Evolutionary conservation across 768 basidiomycete species (phyloP), one percentile per base, ranked within the genome.

Genomic region (Boletus sensibilis): DNA sequence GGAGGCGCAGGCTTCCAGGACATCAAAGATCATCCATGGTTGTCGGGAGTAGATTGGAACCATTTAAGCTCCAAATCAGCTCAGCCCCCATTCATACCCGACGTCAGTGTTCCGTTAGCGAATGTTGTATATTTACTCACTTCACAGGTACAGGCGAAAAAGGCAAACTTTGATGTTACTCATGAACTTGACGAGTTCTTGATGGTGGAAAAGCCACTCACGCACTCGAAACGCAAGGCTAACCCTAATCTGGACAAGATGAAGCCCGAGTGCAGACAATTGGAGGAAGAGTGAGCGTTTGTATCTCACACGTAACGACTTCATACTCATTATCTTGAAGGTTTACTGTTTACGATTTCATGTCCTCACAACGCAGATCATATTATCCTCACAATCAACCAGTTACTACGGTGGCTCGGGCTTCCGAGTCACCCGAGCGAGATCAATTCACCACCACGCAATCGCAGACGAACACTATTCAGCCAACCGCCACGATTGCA

Each of bases 101-200:
- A 97, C 67, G 94, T 98, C 66, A 64, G 94, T 87, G 20, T 46
- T 25, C n/a, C 13, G 16, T 39, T 42, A 2, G 14, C 23, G 13
- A 20, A 37, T 35, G 1, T 40, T 39, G 5, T 31, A 29, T 20
- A 12, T 47, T 39, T 18, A 11, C 55, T 60, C 3, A 66, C 51
- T 29, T 35, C 37, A 27, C 21, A 12, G 20, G 21, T 34, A 27
- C 67, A 99, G 95, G 85, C 89, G 73, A 94, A 95, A 70, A 88
- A 88, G 73, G 92, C 94, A n/a, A 98, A 99, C 72, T 99, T 98
- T 72, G 96, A 99, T 68, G 88, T 97, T 37, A 86, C 93, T 35
- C 94, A 98, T 67, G 97, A 98, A 76, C 82, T 99, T 11, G 95
- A 99, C 69, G 97, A 99, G 71, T 90, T 98, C 66, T 73, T 99